Base-by-base conservation (phyloP, 495 filamentous ascomycete genomes). In the Hyaloscypha bicolor region DNA sequence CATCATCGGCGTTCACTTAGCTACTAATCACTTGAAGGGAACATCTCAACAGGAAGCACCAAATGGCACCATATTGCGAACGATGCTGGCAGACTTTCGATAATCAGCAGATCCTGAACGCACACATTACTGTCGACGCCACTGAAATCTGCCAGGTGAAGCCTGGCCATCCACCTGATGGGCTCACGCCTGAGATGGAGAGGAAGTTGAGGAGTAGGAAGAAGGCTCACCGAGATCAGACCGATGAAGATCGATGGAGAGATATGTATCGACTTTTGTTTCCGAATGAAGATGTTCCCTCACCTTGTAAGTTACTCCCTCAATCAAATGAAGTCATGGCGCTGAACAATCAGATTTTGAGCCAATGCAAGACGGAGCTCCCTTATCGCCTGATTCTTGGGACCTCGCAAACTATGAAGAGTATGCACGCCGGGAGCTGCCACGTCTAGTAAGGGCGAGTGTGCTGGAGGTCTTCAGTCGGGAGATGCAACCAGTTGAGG, bases 221-320 rank as follows among this genome's bases (percentile, higher is more conserved):
- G 42, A 71, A 64, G 35, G 9, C 45, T 22, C 5, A 29, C 22
- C 33, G n/a, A 35, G 35, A 62, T 31, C 69, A 64, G 60, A 59
- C 19, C 2, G 64, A 67, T 22, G 69, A 67, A 32, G 64, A 71
- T 9, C 29, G 69, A 42, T 71, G 69, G 69, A 39, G 25, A 56
- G 69, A 71, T 25, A 71, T 71, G 21, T 71, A 67, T 52, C 14
- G 21, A 16, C 11, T 71, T 6, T 21, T 71, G 8, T 71, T 71
- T 33, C 69, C 69, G 3, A 48, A 48, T 6, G 32, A 64, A 53
- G 37, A 53, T n/a, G 37, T 71, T 4, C 69, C 69, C 14, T 63
- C 55, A 51, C 69, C 69, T 3, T 67, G 64, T 70, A 55, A 55
- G 55, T 56, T 42, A 56, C 19, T 67, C 8, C 39, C 16, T 58